These are phyloP conservation scores for Posidonia oceanica DNA, from an alignment of 116 monocot species.

Conservation along the genomic window DNA sequence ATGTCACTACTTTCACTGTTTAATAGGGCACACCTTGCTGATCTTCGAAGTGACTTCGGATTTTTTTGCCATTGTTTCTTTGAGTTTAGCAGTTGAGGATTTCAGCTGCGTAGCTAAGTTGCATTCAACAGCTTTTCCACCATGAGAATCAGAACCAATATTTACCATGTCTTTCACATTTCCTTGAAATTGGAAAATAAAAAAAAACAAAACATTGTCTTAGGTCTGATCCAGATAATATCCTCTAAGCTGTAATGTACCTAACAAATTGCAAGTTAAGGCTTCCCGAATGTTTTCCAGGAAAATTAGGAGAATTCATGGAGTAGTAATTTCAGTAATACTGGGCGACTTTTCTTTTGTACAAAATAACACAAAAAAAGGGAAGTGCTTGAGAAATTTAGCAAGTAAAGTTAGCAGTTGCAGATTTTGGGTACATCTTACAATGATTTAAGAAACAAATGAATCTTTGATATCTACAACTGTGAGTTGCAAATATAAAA, in stretches of 20 bases:
- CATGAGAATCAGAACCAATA: not conserved
- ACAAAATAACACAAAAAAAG: not conserved
- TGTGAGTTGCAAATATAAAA: too few species aligned
- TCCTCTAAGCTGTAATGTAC: not conserved
- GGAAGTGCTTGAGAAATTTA: not conserved
- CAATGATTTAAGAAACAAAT: not conserved
- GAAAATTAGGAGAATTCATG: not conserved
- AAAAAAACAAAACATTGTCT: slow-evolving; percentile 10
- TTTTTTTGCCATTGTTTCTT: slow-evolving; percentile 32
- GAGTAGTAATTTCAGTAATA: too few species aligned
- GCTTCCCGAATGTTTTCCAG: not conserved
- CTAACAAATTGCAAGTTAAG: not conserved
- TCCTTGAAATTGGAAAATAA: not conserved
- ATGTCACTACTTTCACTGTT: too few species aligned
- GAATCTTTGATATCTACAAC: too few species aligned
- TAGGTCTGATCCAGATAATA: slow-evolving; percentile 2
- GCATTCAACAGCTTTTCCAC: slow-evolving; percentile 11
- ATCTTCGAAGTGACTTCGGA: slow-evolving; percentile 17
- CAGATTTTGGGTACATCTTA: not conserved
- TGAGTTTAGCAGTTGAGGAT: slow-evolving; percentile 21
- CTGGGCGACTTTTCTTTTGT: not conserved
- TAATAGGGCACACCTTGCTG: slow-evolving; percentile 21
- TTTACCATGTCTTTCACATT: not conserved
- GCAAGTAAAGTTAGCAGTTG: not conserved
- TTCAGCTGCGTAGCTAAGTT: slow-evolving; percentile 20